A percentile compares a stretch with the other conserved stretches of the same genome.
phyloP scores from a whole-genome alignment of 2,329 filamentous ascomycete species.

The Clonostachys sp. region DNA sequence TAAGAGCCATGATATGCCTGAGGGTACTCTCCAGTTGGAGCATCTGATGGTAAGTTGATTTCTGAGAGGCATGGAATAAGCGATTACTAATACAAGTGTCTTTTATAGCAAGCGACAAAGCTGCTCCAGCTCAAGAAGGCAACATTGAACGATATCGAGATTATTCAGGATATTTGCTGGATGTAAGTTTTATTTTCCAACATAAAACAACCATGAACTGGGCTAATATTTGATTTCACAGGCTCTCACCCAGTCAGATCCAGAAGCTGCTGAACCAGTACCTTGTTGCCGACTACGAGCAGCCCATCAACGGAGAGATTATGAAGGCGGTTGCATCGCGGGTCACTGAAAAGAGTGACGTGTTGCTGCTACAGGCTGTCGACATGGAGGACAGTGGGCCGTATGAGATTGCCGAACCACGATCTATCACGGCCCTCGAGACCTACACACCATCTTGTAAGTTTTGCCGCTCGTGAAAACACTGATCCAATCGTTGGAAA shows the following conservation, averaged over 20 bases:
- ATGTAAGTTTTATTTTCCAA: conserved; percentile 62
- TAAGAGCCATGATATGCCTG: conserved; percentile 99
- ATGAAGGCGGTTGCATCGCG: conserved; percentile 98
- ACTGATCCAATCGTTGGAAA: conserved; percentile 3
- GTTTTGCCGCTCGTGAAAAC: conserved; percentile 17
- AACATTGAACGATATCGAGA: conserved; percentile 97
- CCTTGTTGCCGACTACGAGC: conserved; percentile 96
- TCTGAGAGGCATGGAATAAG: neutral
- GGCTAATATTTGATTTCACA: conserved; percentile 22
- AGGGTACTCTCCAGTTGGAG: conserved; percentile 94
- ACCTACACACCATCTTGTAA: conserved; percentile 97
- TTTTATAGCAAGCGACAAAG: conserved; percentile 83
- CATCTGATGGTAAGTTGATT: conserved; percentile 77
- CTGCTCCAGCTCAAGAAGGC: conserved; percentile 98
- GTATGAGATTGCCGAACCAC: conserved; percentile 96
- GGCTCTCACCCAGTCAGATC: conserved; percentile 97
- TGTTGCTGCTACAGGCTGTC: conserved; percentile 86
- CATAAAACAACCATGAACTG: neutral
- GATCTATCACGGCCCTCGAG: conserved; percentile 92
- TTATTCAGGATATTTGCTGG: conserved; percentile 99
- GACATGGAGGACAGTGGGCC: conserved; percentile 99
- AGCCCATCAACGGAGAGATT: conserved; percentile 98
- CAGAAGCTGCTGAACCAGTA: conserved; percentile 99
- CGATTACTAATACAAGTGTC: conserved; percentile 15
- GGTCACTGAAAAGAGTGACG: conserved; percentile 97